phyloP scores from a whole-genome alignment of 306 rosid species.

The Pyrus pyrifolia region DNA sequence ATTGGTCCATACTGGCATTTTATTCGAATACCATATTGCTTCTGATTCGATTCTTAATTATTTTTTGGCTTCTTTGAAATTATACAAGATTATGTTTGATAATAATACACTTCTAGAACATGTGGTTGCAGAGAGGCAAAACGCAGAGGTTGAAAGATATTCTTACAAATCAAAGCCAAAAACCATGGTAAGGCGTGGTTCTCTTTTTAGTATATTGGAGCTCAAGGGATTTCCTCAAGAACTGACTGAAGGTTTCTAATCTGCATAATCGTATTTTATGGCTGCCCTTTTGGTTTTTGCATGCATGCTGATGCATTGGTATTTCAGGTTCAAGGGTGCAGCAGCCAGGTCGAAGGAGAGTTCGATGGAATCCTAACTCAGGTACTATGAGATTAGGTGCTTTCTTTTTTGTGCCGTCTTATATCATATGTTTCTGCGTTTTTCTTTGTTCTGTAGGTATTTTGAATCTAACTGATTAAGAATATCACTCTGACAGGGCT shows the following conservation, averaged over 20 bases:
- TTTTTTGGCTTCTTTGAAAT: background rate
- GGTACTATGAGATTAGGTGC: conserved; percentile 34
- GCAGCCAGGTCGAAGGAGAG: conserved; percentile 28
- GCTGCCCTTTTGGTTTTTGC: background rate
- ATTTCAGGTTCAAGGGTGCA: conserved; percentile 37
- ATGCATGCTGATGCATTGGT: conserved; percentile 6
- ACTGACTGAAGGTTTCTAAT: conserved; percentile 47
- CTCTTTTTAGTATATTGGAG: conserved; percentile 46
- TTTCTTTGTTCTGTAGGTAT: background rate
- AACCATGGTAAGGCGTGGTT: conserved; percentile 35
- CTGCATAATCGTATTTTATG: conserved; percentile 1
- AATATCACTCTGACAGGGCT: conserved; percentile 28
- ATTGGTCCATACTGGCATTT: background rate
- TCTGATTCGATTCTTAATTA: background rate
- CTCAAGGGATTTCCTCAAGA: conserved; percentile 42
- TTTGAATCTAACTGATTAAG: conserved; percentile 12
- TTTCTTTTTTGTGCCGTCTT: background rate
- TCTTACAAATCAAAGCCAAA: conserved; percentile 30
- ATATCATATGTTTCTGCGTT: background rate
- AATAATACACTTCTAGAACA: background rate
- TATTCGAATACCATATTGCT: background rate
- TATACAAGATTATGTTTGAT: background rate
- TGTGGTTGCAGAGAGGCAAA: conserved; percentile 39
- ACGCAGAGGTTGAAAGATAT: conserved; percentile 32
- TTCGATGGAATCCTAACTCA: conserved; percentile 60